phyloP scores from a whole-genome alignment of 1,139 yeast genomes.

The Lodderomyces margitis region DNA sequence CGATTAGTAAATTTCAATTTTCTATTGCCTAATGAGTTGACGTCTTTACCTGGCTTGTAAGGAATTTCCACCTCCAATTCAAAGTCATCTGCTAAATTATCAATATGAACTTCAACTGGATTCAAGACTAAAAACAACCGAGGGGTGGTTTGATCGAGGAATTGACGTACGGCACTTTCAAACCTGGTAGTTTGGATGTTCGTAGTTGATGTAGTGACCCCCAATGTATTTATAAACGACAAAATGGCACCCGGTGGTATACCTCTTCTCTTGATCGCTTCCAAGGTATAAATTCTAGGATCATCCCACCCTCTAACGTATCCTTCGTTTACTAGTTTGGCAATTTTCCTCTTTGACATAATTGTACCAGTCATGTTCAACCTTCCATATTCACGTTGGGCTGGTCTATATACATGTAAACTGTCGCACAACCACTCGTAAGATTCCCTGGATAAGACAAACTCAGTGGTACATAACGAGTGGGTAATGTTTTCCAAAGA shows the following conservation, averaged over 20 bases:
- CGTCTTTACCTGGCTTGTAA: slow-evolving; percentile 83
- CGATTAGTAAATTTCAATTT: slow-evolving; percentile 72
- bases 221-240: slow-evolving; percentile 88
- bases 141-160: slow-evolving; percentile 88
- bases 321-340: slow-evolving; percentile 78
- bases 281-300: slow-evolving; percentile 93
- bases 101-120: slow-evolving; percentile 81
- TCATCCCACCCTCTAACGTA: slow-evolving; percentile 97
- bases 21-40: slow-evolving; percentile 66
- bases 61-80: slow-evolving; percentile 66
- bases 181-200: slow-evolving; percentile 88
- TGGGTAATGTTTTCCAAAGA: slow-evolving; percentile 94
- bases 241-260: slow-evolving; percentile 99
- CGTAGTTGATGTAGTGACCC: slow-evolving; percentile 92
- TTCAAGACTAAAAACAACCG: slow-evolving; percentile 91
- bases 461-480: slow-evolving; percentile 93
- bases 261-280: slow-evolving; percentile 95
- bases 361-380: slow-evolving; percentile 92
- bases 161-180: slow-evolving; percentile 84
- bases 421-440: slow-evolving; percentile 99
- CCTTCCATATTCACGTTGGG: slow-evolving; percentile 98
- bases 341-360: slow-evolving; percentile 92
- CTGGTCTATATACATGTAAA: slow-evolving; percentile 93
- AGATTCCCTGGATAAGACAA: slow-evolving; percentile 85
- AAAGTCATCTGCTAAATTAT: slow-evolving; percentile 74